Percentiles rank a stretch among this genome's conserved stretches.
These are phyloP conservation scores for Centaurea solstitialis DNA, from an alignment of 129 eudicot genomes.

Conservation along the genomic window DNA sequence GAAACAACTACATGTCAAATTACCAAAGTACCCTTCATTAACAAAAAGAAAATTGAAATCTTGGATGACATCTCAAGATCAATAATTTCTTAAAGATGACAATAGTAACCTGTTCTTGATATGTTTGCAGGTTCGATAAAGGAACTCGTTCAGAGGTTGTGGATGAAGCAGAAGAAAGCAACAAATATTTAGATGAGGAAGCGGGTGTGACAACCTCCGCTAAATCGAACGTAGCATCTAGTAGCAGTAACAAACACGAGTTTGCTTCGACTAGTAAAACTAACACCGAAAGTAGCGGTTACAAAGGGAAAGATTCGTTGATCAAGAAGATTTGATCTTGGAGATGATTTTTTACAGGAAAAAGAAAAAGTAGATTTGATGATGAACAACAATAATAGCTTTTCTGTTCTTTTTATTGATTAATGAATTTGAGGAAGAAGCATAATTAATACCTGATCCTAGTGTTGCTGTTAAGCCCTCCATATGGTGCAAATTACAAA, in stretches of 20 bases:
- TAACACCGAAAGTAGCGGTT: background rate
- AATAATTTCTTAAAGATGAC: background rate
- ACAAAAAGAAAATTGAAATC: background rate
- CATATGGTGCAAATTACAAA: background rate
- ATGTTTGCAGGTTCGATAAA: conserved; percentile 56
- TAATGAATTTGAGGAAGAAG: background rate
- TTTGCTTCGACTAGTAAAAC: conserved; percentile 24
- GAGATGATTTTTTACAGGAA: background rate
- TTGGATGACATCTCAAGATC: background rate
- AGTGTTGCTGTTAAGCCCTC: background rate
- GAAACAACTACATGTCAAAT: background rate
- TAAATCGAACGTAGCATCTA: background rate
- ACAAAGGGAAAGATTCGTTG: background rate
- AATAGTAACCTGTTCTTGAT: background rate
- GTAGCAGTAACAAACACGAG: conserved; percentile 17
- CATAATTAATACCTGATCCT: background rate
- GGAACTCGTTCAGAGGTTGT: conserved; percentile 45
- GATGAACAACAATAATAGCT: background rate
- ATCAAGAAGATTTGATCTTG: conserved; percentile 28
- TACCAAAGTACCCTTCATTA: background rate
- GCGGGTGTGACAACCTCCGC: conserved; percentile 15
- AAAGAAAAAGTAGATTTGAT: background rate
- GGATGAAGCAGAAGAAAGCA: conserved; percentile 44
- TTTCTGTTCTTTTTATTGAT: conserved; percentile 8
- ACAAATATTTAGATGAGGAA: conserved; percentile 59